Conservation (phyloP, 73 alveolate genomes). For the Paramecium bursaria region DNA sequence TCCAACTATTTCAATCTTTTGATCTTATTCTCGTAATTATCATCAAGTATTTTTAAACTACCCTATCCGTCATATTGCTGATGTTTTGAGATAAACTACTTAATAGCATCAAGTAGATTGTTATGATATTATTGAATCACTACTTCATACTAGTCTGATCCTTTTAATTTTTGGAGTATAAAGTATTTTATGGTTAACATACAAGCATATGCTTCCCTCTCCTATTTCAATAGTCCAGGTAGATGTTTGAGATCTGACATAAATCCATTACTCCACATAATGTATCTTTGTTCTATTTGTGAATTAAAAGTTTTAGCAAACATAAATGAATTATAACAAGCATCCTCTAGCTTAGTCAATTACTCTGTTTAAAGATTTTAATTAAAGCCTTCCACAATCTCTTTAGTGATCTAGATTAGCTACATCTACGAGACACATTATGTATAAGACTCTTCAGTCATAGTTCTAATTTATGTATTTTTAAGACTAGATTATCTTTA, state of each 20-base stretch:
- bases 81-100: neutral
- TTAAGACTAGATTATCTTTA: neutral
- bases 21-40: constrained; percentile 1
- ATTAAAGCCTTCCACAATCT: constrained; percentile 25
- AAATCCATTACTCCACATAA: constrained; percentile 63
- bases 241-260: constrained; percentile 35
- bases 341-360: constrained; percentile 13
- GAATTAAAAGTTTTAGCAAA: constrained; percentile 63
- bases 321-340: constrained; percentile 24
- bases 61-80: neutral
- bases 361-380: constrained; percentile 32
- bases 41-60: neutral
- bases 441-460: constrained; percentile 51
- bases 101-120: neutral
- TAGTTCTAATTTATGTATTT: constrained; percentile 40
- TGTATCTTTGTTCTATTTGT: constrained; percentile 52
- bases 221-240: constrained; percentile 65
- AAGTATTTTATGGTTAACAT: constrained; percentile 47
- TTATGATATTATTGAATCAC: neutral
- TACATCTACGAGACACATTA: constrained; percentile 52
- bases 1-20: neutral
- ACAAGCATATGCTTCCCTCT: constrained; percentile 68
- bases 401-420: constrained; percentile 44
- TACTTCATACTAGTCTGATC: neutral
- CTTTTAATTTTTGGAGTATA: neutral